Base-by-base conservation (phyloP, 495 filamentous ascomycete genomes). In the Aspergillus taichungensis region DNA sequence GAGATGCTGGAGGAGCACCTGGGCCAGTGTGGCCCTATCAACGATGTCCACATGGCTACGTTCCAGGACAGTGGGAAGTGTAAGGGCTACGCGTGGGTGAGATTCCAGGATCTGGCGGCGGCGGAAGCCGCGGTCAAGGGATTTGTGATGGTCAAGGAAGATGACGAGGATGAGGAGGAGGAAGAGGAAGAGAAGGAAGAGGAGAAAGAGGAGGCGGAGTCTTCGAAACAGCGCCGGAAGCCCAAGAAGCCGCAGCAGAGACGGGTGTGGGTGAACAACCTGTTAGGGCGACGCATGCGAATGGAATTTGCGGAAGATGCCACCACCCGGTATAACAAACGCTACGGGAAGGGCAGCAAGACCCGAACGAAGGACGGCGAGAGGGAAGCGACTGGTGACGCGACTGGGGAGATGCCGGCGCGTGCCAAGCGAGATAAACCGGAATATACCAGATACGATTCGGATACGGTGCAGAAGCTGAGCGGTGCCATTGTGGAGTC, bases 61-160 rank as follows among this genome's bases (percentile, higher is more conserved):
- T 99, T 99, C 57, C 88, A 97, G 61, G 94, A 99, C 56, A 80
- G 82, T 33, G 94, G 92, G 24, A 97, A 97, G 69, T 97, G 94
- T 71, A 96, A 96, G 69, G 92, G 92, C 1, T 99, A 86, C 71
- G 90, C 83, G 13, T 97, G 92, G 86, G 80, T 97, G 38, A 83
- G 84, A 33, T 99, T 97, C 67, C 80, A 82, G 57, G 81, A 88
- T 18, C 51, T 87, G 12, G 81, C 84, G 13, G 77, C 82, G 0
- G 88, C 85, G 0, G 71, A 79, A 52, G 79, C 77, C 56, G 92
- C 89, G 6, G 88, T 95, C 51, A 82, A 77, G 49, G 94, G 94
- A 2, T 94, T 78, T 57, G 73, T 88, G 38, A 73, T 78, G 54
- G 67, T 82, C 34, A 69, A 73, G 46, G 79, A 86, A 43, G 73